Base-by-base conservation (phyloP, 805 yeast species). In the Ogataea chonburiensis region DNA sequence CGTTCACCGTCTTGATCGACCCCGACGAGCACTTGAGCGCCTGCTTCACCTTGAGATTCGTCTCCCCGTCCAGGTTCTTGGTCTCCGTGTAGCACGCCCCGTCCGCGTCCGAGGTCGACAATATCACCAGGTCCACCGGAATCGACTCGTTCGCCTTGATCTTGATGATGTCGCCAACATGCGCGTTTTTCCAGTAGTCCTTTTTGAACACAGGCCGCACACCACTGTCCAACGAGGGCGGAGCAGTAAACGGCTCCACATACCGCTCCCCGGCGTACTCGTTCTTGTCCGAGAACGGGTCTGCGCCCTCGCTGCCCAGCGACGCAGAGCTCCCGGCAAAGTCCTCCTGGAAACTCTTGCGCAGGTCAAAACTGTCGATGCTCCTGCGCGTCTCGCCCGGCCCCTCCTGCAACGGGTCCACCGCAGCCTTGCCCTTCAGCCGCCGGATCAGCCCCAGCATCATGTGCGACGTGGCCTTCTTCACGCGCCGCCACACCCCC, bases 51-150 rank as follows among this genome's bases (percentile, higher is more conserved):
- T 85, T 85, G 59, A 85, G 64, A 49, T 83, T 85, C 2, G 93
- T 77, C 54, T 77, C 83, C 60, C 94, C 94, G 61, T 85, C 94
- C 47, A 85, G 68, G 59, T 84, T 84, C 52, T 83, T 84, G 0
- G 94, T 85, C 58, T 84, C 94, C 19, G 84, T 77, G 48, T 77
- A 84, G 51, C 83, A 76, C 28, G 69, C 69, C 24, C 77, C 78
- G 45, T 85, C 93, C 5, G 71, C 70, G 50, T 79, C 86, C 23
- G 86, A 77, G 0, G 89, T 76, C 8, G 87, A 70, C 16, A 84
- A 60, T 14, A 84, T 69, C 13, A 80, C 64, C 29, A 84, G 61
- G 60, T 84, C 94, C 22, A 88, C 91, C 1, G 94, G 94, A 12
- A 84, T 71, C 52, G 80, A 85, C 44, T 82, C 86, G 57, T 85